phyloP scores from a whole-genome alignment of 1,284 basidiomycete species.

The Trichosporon faecale region DNA sequence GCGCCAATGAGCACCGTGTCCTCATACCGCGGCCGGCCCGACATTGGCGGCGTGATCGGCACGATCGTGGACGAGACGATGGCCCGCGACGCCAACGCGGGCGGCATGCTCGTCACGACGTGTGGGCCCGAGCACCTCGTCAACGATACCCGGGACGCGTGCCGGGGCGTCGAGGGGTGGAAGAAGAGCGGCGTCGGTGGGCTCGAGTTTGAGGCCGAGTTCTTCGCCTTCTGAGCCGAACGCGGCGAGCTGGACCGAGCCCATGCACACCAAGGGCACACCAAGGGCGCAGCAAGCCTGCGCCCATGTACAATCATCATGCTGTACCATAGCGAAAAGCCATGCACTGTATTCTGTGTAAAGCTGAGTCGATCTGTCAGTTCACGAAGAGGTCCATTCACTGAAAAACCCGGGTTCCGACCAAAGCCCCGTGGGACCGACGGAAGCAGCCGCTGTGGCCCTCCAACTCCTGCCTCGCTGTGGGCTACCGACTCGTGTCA shows the following conservation, averaged over 20 bases:
- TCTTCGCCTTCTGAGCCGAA: conserved; percentile 38
- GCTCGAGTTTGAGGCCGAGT: conserved; percentile 46
- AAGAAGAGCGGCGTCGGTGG: conserved; percentile 39
- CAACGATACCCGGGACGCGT: conserved; percentile 32
- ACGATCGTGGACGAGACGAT: conserved; percentile 33
- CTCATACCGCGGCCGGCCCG: conserved; percentile 35
- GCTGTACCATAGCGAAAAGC: not conserved
- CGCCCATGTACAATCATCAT: not conserved
- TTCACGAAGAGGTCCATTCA: too few species aligned
- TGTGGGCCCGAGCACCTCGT: conserved; percentile 47
- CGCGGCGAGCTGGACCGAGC: not conserved
- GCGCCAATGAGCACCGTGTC: conserved; percentile 28
- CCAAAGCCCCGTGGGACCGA: too few species aligned
- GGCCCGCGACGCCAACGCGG: not conserved
- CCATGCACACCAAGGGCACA: not conserved
- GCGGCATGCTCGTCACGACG: conserved; percentile 39
- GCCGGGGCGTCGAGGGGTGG: conserved; percentile 26
- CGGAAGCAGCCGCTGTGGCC: too few species aligned
- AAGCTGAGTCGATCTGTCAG: too few species aligned
- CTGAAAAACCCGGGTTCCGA: too few species aligned
- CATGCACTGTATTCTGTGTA: not conserved
- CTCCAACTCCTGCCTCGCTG: too few species aligned
- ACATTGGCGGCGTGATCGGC: conserved; percentile 28
- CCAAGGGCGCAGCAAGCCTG: not conserved
- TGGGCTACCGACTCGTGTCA: too few species aligned